Evolutionary conservation across 2,329 filamentous ascomycete species (phyloP), one percentile per base, ranked within the genome.

Genomic region (Penicillium occitanis): DNA sequence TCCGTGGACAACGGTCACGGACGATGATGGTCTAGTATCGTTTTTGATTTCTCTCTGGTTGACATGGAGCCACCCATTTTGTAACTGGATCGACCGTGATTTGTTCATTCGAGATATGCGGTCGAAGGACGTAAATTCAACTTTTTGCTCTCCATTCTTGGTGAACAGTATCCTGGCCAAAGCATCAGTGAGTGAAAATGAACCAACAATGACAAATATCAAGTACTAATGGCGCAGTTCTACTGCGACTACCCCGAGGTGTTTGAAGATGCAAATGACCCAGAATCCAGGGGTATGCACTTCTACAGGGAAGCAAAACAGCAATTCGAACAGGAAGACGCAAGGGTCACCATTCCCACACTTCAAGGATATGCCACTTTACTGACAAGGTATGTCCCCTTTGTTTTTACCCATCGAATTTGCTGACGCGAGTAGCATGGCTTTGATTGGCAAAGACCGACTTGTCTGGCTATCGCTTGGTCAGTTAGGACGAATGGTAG

Each of bases 81-180:
- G 69, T 33, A 74, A 77, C 60, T 74, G 70, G 66, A 69, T 78
- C 19, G 74, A 78, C 66, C 71, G 73, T 3, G 74, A 74, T 53
- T 46, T 74, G 19, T 78, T 79, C 60, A 63, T 79, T 8, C 68
- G 70, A 33, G 76, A 75, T 46, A 79, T 79, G 77, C 69, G 68
- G 65, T 68, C 72, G 17, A 72, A 72, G 4, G 67, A 74, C 19
- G 19, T 72, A 11, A 68, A 68, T 5, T 70, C 72, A 1, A 66
- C 67, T 6, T 77, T 72, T 61, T 78, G 76, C 61, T 78, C 76
- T 10, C 73, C 76, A 5, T 73, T 78, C 8, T 63, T 78, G 25
- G 76, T 79, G 3, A 77, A 78, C 63, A 71, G 71, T 1, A 74
- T 79, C 7, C 66, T 77, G 7, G 71, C 75, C 10, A 69, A 73